Evolutionary conservation across 176 grass and related monocot genomes (phyloP).

Genomic region (Carex parvula): DNA sequence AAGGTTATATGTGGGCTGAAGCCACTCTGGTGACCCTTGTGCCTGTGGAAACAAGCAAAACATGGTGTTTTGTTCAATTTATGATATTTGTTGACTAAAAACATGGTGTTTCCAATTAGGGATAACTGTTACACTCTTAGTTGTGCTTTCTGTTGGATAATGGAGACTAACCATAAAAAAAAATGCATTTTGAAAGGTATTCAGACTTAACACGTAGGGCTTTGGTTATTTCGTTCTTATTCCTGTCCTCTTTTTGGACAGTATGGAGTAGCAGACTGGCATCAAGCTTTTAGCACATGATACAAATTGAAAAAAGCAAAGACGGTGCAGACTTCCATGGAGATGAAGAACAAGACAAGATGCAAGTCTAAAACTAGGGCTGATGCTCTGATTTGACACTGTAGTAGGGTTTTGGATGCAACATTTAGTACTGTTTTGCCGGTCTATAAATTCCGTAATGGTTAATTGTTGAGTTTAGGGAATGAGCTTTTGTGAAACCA

Average conservation of each 20-base stretch:
- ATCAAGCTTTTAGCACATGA: neutral
- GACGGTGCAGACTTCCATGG: neutral
- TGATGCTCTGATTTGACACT: neutral
- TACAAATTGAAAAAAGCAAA: neutral
- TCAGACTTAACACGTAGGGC: neutral
- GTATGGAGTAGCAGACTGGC: neutral
- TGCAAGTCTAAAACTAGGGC: neutral
- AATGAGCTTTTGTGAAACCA: neutral
- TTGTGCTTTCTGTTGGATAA: too few relatives aligned
- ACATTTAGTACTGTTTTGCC: neutral
- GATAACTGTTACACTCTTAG: too few relatives aligned
- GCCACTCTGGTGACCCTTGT: constrained; percentile 87
- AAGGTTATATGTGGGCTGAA: constrained; percentile 95
- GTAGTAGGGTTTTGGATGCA: neutral
- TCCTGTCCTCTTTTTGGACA: neutral
- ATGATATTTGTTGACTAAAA: neutral
- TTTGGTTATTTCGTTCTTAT: neutral
- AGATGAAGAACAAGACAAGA: neutral
- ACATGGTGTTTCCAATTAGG: neutral
- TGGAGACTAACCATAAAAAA: too few relatives aligned
- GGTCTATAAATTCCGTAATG: neutral
- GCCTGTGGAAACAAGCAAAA: constrained; percentile 48
- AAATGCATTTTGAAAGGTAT: neutral
- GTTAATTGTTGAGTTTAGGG: neutral
- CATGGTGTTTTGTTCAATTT: neutral